Base-by-base conservation (phyloP, 345 rosid genomes). In the Sisymbrium altissimum region DNA sequence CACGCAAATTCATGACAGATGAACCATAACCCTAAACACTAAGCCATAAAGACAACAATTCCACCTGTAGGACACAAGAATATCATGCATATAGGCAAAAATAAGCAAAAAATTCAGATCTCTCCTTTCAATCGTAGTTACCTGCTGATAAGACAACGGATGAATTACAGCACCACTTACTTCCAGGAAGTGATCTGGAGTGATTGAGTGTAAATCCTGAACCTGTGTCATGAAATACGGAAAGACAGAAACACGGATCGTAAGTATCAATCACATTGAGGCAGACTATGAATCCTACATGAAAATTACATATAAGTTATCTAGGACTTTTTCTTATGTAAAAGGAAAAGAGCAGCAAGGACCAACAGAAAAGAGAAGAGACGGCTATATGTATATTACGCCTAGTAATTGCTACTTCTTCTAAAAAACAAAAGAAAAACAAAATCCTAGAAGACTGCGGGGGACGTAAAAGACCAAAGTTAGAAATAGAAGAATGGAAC, bases 61-160 rank as follows among this genome's bases (percentile, higher is more conserved):
- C 50, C 48, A 33, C 49, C 40, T 6, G 27, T 75, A 66, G 21
- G 46, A 60, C 50, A 52, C 50, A 68, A 52, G 33, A 44, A 35
- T 44, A 63, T 54, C 44, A 35, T 23, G 64, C 58, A 53, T 21
- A 72, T 56, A 52, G 30, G 62, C 9, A 25, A 32, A 25, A 32
- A 53, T 12, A 64, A 65, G 66, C 32, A 57, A 18, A 45, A 35
- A 23, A 23, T 35, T 8, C 48, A 43, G 23, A 56, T 19, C 21
- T 48, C 39, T 71, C 0, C 40, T 7, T 46, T 35, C 66, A 21
- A 9, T 53, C 36, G 33, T 29, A 57, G 71, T 61, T 71, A 94
- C 99, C 96, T 95, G 99, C 83, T 95, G 97, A 73, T 92, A 92
- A 58, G 99, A 95, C 76, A 92, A 78, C 32, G 99, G 87, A 68